A percentile compares a stretch with the other conserved stretches of the same genome.
These are phyloP conservation scores for Alternaria angustiovoidea DNA, from an alignment of 2,329 filamentous ascomycete genomes.

Conservation along the genomic window DNA sequence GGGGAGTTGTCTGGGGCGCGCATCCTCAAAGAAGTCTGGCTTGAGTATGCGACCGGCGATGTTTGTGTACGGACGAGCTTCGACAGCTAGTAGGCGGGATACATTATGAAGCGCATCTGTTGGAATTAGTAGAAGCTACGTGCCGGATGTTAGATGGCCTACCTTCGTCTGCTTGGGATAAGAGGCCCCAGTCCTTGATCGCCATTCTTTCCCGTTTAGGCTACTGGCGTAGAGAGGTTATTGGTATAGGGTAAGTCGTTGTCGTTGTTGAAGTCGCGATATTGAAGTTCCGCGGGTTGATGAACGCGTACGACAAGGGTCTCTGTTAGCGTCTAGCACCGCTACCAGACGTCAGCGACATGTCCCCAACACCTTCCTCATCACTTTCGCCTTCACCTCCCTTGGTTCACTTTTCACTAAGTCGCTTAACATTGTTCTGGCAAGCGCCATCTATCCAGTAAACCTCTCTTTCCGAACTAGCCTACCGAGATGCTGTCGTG, in stretches of 20 bases:
- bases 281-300: constrained; percentile 8
- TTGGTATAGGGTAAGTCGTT: not conserved
- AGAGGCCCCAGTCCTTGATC: constrained; percentile 64
- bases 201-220: constrained; percentile 53
- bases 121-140: constrained; percentile 20
- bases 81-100: constrained; percentile 82
- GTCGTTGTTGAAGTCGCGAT: constrained; percentile 12
- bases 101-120: constrained; percentile 81
- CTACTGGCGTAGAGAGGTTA: not conserved
- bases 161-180: constrained; percentile 77
- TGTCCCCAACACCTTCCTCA: not conserved
- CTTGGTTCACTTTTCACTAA: not conserved
- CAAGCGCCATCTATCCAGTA: not conserved
- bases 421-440: not conserved
- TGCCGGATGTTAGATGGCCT: not conserved
- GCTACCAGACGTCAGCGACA: constrained; percentile 21
- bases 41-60: constrained; percentile 81
- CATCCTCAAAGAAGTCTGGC: constrained; percentile 69
- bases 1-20: constrained; percentile 63
- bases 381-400: constrained; percentile 12
- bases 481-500: constrained; percentile 12
- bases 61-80: constrained; percentile 91
- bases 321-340: constrained; percentile 9
- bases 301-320: constrained; percentile 7
- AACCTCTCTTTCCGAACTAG: not conserved